A percentile compares a stretch with the other conserved stretches of the same genome.
phyloP scores from a whole-genome alignment of 2,329 filamentous ascomycete genomes.

The Monilinia aucupariae region DNA sequence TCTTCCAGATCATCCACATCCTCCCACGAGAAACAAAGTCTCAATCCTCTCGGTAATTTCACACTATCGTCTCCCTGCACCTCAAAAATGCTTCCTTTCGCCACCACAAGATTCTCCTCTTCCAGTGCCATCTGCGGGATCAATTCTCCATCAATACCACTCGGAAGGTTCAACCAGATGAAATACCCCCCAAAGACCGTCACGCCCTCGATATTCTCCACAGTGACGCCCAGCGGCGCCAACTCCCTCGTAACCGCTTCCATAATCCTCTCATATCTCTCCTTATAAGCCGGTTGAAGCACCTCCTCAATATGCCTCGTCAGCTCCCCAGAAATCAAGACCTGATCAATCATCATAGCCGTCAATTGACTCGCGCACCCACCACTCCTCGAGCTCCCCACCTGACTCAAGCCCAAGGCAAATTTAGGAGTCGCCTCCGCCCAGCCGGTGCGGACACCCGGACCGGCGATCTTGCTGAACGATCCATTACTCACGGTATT shows the following conservation, averaged over 20 bases:
- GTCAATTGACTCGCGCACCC: constrained; percentile 53
- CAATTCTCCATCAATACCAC: constrained; percentile 44
- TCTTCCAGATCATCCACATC: constrained; percentile 59
- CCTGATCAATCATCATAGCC: constrained; percentile 46
- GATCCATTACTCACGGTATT: constrained; percentile 81
- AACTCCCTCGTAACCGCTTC: constrained; percentile 55
- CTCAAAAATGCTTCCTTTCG: constrained; percentile 64
- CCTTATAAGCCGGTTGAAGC: constrained; percentile 43
- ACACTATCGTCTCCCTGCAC: constrained; percentile 53
- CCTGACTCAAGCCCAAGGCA: constrained; percentile 47
- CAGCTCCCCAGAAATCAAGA: constrained; percentile 43
- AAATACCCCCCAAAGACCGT: constrained; percentile 74
- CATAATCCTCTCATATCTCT: constrained; percentile 49
- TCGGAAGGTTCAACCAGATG: constrained; percentile 67
- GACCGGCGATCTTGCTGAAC: constrained; percentile 82
- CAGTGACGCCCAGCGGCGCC: constrained; percentile 53
- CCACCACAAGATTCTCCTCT: constrained; percentile 63
- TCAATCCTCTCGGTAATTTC: constrained; percentile 54
- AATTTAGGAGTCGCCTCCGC: constrained; percentile 64
- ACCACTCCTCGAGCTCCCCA: constrained; percentile 50
- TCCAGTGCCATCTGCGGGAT: constrained; percentile 53
- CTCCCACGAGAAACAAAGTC: constrained; percentile 70
- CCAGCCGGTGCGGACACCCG: constrained; percentile 85
- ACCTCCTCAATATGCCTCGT: constrained; percentile 41
- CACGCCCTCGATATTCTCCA: constrained; percentile 37